phyloP scores from a whole-genome alignment of 805 yeast species.

The Pichia rugopelliculosa region DNA sequence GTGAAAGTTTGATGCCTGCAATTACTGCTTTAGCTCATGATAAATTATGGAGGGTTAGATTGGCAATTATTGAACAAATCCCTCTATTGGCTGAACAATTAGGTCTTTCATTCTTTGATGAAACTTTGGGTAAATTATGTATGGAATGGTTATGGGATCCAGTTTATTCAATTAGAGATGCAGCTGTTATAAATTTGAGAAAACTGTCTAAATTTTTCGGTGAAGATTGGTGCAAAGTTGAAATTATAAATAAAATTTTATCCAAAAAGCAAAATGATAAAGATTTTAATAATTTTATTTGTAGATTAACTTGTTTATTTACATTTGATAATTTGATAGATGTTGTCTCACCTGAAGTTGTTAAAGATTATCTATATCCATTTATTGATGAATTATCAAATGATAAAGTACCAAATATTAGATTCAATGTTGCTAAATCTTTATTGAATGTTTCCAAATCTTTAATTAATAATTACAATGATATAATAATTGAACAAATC shows the following conservation, averaged over 20 bases:
- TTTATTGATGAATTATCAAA: slow-evolving; percentile 62
- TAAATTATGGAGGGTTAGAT: slow-evolving; percentile 94
- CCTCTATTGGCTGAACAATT: slow-evolving; percentile 91
- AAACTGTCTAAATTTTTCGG: slow-evolving; percentile 84
- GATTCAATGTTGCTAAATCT: slow-evolving; percentile 91
- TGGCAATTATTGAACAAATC: slow-evolving; percentile 93
- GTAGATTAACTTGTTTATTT: slow-evolving; percentile 84
- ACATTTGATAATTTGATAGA: slow-evolving; percentile 79
- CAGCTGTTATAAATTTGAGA: slow-evolving; percentile 80
- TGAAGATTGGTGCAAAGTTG: slow-evolving; percentile 83
- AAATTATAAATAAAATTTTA: slow-evolving; percentile 72
- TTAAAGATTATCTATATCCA: slow-evolving; percentile 65
- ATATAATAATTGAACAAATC: slow-evolving; percentile 44
- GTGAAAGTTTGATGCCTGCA: slow-evolving; percentile 88
- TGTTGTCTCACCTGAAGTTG: slow-evolving; percentile 52
- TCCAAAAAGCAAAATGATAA: slow-evolving; percentile 29
- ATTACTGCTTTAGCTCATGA: slow-evolving; percentile 94
- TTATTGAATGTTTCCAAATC: slow-evolving; percentile 54
- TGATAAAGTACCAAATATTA: slow-evolving; percentile 89
- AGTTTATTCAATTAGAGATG: slow-evolving; percentile 92
- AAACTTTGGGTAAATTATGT: slow-evolving; percentile 82
- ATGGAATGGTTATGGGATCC: slow-evolving; percentile 99
- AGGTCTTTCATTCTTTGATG: slow-evolving; percentile 89
- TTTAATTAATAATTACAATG: slow-evolving; percentile 29
- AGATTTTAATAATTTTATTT: slow-evolving; percentile 62